Base-by-base conservation (phyloP, 805 yeast genomes). In the Yamadazyma insecticola region DNA sequence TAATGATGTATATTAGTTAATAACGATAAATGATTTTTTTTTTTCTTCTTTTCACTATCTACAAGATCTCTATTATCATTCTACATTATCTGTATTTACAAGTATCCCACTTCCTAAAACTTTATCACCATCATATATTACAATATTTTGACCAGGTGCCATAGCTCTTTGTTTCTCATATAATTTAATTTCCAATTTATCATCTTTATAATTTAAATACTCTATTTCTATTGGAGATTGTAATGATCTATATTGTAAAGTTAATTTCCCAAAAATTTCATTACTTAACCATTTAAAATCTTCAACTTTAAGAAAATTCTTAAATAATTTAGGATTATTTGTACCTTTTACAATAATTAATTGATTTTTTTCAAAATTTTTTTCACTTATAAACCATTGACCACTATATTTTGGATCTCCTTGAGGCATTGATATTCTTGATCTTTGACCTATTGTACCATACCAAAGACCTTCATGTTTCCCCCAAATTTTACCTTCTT, bases 401-500 rank as follows among this genome's bases (percentile, higher is more conserved):
- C 97, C 97, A 26, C 72, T 64, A 43, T 72, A 78, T 5, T 55
- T 51, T 1, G 89, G 89, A 43, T 82, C 79, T 0, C 89, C 90
- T 53, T 92, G 97, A 0, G 97, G 97, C 84, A 90, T 73, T 1
- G 86, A 70, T 2, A 88, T 57, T 3, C 89, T 78, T 12, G 81
- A 71, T 40, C 79, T 74, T 57, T 92, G 97, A 0, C 98, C 98
- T 14, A 90, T 76, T 0, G 98, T 92, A n/a, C 86, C 90, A 28
- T 83, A 77, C 97, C 97, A 92, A 7, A 92, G 52, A 0, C 98
- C 98, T 16, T 71, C 60, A 54, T 92, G 98, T 28, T 55, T 46
- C 0, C 96, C 97, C 76, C 92, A 87, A 0, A 76, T 66, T 31
- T 58, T 62, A 4, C 95, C 95, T 34, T 76, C 81, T 35, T 71